Base-by-base conservation (phyloP, 2,329 filamentous ascomycete genomes). In the Gremmenia infestans region DNA sequence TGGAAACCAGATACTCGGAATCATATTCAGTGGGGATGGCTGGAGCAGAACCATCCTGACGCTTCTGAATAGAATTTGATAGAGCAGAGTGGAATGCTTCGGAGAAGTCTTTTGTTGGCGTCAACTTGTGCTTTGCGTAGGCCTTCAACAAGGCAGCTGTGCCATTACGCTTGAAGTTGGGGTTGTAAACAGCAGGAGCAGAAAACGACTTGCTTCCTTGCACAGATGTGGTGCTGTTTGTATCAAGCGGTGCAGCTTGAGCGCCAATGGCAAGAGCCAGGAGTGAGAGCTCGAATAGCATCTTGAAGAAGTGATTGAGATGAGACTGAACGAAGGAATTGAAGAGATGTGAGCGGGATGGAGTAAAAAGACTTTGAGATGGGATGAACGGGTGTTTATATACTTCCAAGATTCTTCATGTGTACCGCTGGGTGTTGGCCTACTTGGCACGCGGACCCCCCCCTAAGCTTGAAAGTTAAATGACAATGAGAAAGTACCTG, bases 101-200 rank as follows among this genome's bases (percentile, higher is more conserved):
- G 23, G 65, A 60, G 57, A 67, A 55, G 36, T 63, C 59, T 23
- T 57, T 54, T 6, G 67, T 65, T 46, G 68, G 67, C 8, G 47
- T 60, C 50, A 70, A 56, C 55, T 63, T 50, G 45, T 67, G 60
- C 55, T 69, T 70, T 42, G 63, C 65, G 46, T 70, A 70, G 3
- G 66, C 66, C 50, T 66, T 69, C 12, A 70, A 52, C 47, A 70
- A 42, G 40, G 68, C 61, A 45, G 62, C 61, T 17, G 68, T 70
- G 17, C 67, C 66, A 57, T 70, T 70, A 35, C 66, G 65, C 8
- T 60, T 54, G 23, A 51, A 65, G 37, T 65, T 64, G 28, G 43
- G n/a, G 40, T 67, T 68, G 48, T 65, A 60, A 36, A 67, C 55
- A 7, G 67, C 67, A 36, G 63, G 49, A n/a, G 63, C 62, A 54